phyloP scores from a whole-genome alignment of 768 basidiomycete genomes.

The Pholiota molesta region DNA sequence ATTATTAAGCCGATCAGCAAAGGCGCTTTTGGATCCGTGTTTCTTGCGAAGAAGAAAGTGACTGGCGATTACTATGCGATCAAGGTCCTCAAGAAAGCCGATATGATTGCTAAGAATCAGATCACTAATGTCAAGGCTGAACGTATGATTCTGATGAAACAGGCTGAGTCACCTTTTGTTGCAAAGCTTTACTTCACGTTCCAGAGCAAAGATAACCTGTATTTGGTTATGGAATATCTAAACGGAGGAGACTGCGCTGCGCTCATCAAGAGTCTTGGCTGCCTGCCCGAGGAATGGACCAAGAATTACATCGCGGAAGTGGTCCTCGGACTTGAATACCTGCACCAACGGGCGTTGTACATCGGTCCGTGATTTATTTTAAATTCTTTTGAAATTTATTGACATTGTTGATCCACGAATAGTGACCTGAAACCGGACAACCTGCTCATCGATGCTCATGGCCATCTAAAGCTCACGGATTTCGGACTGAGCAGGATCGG shows the following conservation, averaged over 20 bases:
- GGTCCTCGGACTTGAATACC: conserved; percentile 90
- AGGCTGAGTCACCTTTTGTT: conserved; percentile 97
- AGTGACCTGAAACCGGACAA: conserved; percentile 99
- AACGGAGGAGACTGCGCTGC: conserved; percentile 98
- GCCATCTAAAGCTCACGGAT: conserved; percentile 97
- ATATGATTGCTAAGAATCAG: conserved; percentile 99
- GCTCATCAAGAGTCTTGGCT: conserved; percentile 93
- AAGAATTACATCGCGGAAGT: conserved; percentile 97
- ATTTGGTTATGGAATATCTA: conserved; percentile 99
- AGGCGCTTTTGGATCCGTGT: conserved; percentile 98
- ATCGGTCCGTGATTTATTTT: conserved; percentile 68
- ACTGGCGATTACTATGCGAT: conserved; percentile 99
- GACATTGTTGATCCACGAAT: conserved; percentile 18
- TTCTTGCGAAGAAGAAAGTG: conserved; percentile 95
- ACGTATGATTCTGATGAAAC: conserved; percentile 99
- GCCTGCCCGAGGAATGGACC: conserved; percentile 95
- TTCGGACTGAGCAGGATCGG: conserved; percentile 97
- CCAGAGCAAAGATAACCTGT: conserved; percentile 98
- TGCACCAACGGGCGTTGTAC: conserved; percentile 97
- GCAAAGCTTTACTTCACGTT: conserved; percentile 98
- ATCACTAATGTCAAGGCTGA: conserved; percentile 99
- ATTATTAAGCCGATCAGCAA: conserved; percentile 99
- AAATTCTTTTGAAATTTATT: background rate
- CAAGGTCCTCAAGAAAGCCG: conserved; percentile 99
- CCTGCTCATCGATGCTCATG: conserved; percentile 93